A percentile compares a stretch with the other conserved stretches of the same genome.
Evolutionary conservation across 495 filamentous ascomycete species (phyloP).

Genomic region (Penicillium manginii): DNA sequence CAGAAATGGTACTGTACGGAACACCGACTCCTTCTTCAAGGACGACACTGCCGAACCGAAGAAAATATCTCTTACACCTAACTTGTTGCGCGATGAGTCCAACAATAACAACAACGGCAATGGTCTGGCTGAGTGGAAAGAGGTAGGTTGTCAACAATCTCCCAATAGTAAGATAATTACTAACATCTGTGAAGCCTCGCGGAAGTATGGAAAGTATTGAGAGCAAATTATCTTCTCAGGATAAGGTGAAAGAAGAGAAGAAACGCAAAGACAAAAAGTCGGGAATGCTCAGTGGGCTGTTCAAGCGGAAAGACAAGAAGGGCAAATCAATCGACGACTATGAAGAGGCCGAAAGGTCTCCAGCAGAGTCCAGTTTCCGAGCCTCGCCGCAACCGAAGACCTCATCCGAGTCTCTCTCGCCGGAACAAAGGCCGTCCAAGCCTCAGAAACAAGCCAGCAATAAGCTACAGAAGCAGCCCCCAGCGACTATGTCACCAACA

Average conservation of each 20-base stretch:
- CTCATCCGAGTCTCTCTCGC: constrained; percentile 50
- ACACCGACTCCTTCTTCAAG: constrained; percentile 95
- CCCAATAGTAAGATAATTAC: constrained; percentile 36
- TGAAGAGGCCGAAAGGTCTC: constrained; percentile 64
- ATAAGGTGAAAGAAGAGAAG: constrained; percentile 73
- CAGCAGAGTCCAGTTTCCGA: constrained; percentile 53
- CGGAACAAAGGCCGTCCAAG: constrained; percentile 53
- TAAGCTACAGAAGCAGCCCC: constrained; percentile 28
- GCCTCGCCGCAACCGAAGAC: constrained; percentile 55
- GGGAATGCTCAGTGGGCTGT: constrained; percentile 90
- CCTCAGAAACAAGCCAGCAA: constrained; percentile 69
- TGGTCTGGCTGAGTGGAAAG: constrained; percentile 65
- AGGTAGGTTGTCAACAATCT: constrained; percentile 54
- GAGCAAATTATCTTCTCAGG: constrained; percentile 54
- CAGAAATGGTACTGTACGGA: constrained; percentile 81
- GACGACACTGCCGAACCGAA: constrained; percentile 93
- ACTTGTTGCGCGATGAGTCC: constrained; percentile 83
- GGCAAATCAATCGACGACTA: constrained; percentile 69
- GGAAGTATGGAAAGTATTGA: constrained; percentile 54
- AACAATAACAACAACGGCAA: constrained; percentile 49
- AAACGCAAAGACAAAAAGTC: constrained; percentile 91
- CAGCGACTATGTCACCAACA: constrained; percentile 52
- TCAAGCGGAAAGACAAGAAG: constrained; percentile 95
- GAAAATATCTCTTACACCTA: constrained; percentile 96
- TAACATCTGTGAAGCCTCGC: constrained; percentile 50